Base-by-base conservation (phyloP, 2,329 filamentous ascomycete species). In the Cladosporium velox region DNA sequence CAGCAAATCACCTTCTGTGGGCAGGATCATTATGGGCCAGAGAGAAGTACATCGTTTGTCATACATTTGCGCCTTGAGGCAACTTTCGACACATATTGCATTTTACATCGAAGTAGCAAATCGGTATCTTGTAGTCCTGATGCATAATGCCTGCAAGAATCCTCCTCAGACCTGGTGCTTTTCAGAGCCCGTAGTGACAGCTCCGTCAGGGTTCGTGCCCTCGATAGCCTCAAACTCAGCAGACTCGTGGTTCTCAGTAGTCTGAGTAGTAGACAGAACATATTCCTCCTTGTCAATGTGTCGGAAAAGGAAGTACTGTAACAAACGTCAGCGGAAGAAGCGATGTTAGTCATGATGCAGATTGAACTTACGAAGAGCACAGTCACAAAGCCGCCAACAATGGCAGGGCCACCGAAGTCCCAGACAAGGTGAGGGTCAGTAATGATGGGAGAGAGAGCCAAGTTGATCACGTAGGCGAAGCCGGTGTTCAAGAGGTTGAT, bases 401-500 rank as follows among this genome's bases (percentile, higher is more conserved):
- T 82, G 2, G 80, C 80, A 3, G 82, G 82, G 26, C 80, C 84
- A 3, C 76, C 81, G 77, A 81, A 84, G 12, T 82, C 77, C 81
- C 81, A 84, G 30, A 81, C 77, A 8, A 85, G 75, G 65, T 80
- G 79, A 1, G 83, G 83, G 64, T 85, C 83, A 54, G 72, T 73
- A 49, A 83, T 81, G 58, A 73, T 72, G 54, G 75, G 77, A 1
- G 79, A 77, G 44, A 73, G 67, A 54, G 71, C 72, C 34, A 73
- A 64, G 44, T 75, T 79, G 10, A 82, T 69, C 0, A 79, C 79
- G 62, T 75, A 75, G 5, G 76, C 76, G 28, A 81, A 63, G 2
- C 78, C 79, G 18, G 74, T 80, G 65, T 72, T 80, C 71, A 82
- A 79, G 14, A 82, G 70, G 70, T 79, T 80, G 21, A 82, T 70